Conservation (phyloP, 1,284 basidiomycete species). For the Ceratobasidium papillatum region DNA sequence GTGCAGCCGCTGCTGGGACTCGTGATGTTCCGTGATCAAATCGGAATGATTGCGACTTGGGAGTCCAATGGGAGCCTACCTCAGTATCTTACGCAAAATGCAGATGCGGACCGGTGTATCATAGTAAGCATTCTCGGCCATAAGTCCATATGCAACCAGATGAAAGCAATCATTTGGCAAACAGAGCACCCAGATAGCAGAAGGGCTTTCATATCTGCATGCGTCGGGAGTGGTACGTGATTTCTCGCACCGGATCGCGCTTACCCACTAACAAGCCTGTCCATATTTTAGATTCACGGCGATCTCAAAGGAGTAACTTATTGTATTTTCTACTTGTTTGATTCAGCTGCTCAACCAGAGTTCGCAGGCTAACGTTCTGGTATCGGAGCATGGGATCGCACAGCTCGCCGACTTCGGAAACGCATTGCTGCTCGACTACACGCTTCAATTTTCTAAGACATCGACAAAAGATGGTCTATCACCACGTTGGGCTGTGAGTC, state of each 20-base stretch:
- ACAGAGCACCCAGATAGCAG: background rate
- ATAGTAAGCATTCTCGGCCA: too few species aligned
- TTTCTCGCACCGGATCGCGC: too few species aligned
- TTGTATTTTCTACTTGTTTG: too few species aligned
- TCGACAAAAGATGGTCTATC: background rate
- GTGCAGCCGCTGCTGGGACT: background rate
- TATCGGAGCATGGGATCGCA: background rate
- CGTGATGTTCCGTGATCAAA: background rate
- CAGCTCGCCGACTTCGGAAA: slow-evolving; percentile 17
- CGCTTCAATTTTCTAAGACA: background rate
- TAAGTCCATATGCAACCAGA: too few species aligned
- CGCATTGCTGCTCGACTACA: background rate
- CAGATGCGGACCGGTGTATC: background rate
- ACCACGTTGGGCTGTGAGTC: slow-evolving; percentile 9
- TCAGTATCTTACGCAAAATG: background rate
- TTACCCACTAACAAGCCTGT: too few species aligned
- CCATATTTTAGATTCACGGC: slow-evolving; percentile 22
- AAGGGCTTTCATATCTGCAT: slow-evolving; percentile 9
- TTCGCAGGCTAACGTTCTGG: slow-evolving; percentile 9
- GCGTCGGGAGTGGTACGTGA: background rate
- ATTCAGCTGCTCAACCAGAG: too few species aligned
- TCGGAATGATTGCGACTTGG: slow-evolving; percentile 8
- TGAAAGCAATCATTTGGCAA: too few species aligned
- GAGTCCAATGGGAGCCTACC: background rate
- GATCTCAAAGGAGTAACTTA: background rate